phyloP scores from a whole-genome alignment of 2,329 filamentous ascomycete genomes.

The Zymoseptoria crescenta region DNA sequence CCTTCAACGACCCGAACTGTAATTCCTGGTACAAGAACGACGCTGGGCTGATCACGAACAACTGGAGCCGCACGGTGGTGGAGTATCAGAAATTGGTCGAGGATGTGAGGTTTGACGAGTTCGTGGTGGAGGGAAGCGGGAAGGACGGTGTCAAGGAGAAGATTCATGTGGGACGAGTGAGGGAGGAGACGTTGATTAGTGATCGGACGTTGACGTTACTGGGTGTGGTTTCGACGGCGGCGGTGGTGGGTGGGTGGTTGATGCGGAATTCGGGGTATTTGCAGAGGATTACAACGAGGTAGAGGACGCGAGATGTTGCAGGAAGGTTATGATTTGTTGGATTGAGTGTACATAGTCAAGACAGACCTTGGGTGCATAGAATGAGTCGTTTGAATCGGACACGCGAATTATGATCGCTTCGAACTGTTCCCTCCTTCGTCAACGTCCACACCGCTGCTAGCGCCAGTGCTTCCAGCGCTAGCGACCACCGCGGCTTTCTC shows the following conservation, averaged over 20 bases:
- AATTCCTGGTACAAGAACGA: conserved; percentile 51
- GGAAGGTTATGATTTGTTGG: background rate
- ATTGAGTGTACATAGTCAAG: background rate
- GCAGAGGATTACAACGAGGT: conserved; percentile 16
- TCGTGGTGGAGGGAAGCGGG: conserved; percentile 30
- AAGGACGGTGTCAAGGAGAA: conserved; percentile 28
- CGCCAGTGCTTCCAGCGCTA: too few species aligned
- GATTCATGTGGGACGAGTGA: conserved; percentile 36
- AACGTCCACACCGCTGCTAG: background rate
- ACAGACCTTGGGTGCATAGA: background rate
- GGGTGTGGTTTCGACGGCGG: conserved; percentile 31
- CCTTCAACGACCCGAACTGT: conserved; percentile 49
- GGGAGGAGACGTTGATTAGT: conserved; percentile 39
- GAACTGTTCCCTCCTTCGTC: background rate
- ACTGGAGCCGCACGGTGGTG: conserved; percentile 47
- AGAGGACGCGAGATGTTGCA: background rate
- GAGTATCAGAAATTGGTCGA: conserved; percentile 46
- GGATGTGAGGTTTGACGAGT: conserved; percentile 41
- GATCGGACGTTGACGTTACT: conserved; percentile 31
- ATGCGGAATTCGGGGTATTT: conserved; percentile 39
- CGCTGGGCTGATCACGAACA: conserved; percentile 49
- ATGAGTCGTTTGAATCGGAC: too few species aligned
- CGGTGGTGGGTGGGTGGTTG: conserved; percentile 30
- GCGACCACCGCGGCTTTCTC: too few species aligned
- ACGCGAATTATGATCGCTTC: background rate